phyloP scores from a whole-genome alignment of 1,284 basidiomycete species.

The Microbotryum violaceum region DNA sequence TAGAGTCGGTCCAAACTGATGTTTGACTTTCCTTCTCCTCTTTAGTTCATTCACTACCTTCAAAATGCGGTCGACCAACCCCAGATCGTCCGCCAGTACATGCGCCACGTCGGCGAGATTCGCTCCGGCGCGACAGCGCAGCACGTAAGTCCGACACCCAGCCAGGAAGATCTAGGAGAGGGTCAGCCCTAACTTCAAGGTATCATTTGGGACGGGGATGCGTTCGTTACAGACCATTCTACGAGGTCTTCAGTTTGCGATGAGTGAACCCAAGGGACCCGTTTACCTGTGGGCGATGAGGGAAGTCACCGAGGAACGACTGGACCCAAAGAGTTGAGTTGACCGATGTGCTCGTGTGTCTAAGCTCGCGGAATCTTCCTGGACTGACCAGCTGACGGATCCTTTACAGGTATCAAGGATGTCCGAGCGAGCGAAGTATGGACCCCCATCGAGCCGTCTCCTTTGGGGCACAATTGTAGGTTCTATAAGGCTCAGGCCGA shows the following conservation, averaged over 20 bases:
- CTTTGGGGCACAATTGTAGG: conserved; percentile 24
- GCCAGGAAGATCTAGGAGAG: background rate
- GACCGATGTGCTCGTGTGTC: background rate
- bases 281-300: conserved; percentile 65
- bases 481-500: conserved; percentile 40
- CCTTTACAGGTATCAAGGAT: conserved; percentile 1
- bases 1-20: too few species aligned
- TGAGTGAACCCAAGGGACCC: conserved; percentile 58
- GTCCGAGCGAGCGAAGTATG: conserved; percentile 38
- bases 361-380: too few species aligned
- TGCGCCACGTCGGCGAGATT: conserved; percentile 58
- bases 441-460: conserved; percentile 50
- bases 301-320: conserved; percentile 59
- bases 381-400: too few species aligned
- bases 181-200: background rate
- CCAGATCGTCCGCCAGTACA: conserved; percentile 61
- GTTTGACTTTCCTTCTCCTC: too few species aligned
- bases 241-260: conserved; percentile 56
- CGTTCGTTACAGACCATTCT: conserved; percentile 46
- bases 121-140: conserved; percentile 44
- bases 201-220: background rate
- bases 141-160: conserved; percentile 7
- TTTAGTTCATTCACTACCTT: conserved; percentile 57
- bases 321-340: conserved; percentile 40
- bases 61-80: conserved; percentile 61